Evolutionary conservation across 2,329 filamentous ascomycete genomes (phyloP).

Genomic region (Balansia obtecta): DNA sequence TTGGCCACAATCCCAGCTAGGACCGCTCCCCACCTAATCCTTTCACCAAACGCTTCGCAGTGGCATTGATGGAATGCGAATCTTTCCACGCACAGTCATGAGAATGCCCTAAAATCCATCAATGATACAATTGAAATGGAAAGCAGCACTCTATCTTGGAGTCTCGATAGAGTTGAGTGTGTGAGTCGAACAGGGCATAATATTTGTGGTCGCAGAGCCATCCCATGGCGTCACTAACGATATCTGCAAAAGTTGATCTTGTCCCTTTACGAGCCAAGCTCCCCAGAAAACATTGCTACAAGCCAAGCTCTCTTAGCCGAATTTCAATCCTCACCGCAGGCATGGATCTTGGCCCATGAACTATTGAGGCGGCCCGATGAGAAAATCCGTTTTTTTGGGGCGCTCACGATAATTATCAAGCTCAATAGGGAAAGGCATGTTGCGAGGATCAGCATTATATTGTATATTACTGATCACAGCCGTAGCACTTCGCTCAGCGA

Average conservation of each 20-base stretch:
- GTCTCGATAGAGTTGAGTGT: slow-evolving; percentile 14
- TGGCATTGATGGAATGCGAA: neutral
- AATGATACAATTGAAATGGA: slow-evolving; percentile 7
- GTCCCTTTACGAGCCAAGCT: slow-evolving; percentile 40
- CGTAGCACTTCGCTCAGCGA: slow-evolving; percentile 37
- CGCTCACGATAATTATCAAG: slow-evolving; percentile 86
- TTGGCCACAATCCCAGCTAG: neutral
- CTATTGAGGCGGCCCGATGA: slow-evolving; percentile 57
- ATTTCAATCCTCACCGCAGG: slow-evolving; percentile 66
- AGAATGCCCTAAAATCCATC: slow-evolving; percentile 3
- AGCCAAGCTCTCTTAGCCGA: slow-evolving; percentile 64
- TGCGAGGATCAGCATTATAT: slow-evolving; percentile 11
- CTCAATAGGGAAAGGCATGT: slow-evolving; percentile 74
- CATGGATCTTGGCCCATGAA: slow-evolving; percentile 75
- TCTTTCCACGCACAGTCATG: neutral
- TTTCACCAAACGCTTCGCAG: neutral
- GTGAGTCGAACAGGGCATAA: slow-evolving; percentile 8
- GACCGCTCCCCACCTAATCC: neutral
- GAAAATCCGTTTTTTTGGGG: slow-evolving; percentile 82
- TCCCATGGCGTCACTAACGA: neutral
- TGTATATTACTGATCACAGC: slow-evolving; percentile 1
- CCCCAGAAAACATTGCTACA: slow-evolving; percentile 32
- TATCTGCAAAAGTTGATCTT: slow-evolving; percentile 30
- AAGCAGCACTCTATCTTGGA: slow-evolving; percentile 9
- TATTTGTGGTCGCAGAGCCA: neutral